Conservation (phyloP, 345 rosid species). For the Moricandia arvensis region DNA sequence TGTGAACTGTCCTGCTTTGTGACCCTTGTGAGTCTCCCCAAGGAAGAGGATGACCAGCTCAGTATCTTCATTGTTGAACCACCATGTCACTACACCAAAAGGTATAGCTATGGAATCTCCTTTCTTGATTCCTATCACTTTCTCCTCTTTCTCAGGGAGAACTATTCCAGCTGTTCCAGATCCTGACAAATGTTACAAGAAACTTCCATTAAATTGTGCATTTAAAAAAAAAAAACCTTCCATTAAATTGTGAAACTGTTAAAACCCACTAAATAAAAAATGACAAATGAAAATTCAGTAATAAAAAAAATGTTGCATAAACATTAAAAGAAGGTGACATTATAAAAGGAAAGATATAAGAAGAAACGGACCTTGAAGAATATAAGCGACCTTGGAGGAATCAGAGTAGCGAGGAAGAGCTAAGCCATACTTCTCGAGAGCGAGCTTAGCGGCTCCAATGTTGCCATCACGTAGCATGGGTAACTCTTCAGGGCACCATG, state of each 20-base stretch:
- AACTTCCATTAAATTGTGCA: neutral
- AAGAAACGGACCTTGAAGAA: conserved; percentile 65
- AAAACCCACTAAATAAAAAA: neutral
- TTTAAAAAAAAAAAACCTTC: too few species aligned
- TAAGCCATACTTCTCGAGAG: conserved; percentile 75
- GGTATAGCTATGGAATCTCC: conserved; percentile 93
- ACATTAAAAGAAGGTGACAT: neutral
- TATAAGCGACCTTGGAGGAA: conserved; percentile 85
- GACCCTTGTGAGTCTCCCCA: conserved; percentile 80
- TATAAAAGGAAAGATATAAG: neutral
- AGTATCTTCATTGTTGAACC: conserved; percentile 78
- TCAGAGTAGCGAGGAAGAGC: conserved; percentile 89
- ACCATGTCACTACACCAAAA: conserved; percentile 94
- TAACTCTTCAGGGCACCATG: conserved; percentile 79
- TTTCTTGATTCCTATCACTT: conserved; percentile 67
- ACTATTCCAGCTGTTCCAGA: conserved; percentile 81
- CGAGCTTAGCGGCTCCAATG: conserved; percentile 89
- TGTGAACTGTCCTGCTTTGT: conserved; percentile 73
- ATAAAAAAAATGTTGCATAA: neutral
- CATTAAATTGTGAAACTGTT: neutral
- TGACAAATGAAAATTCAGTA: too few species aligned
- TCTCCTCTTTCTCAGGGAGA: conserved; percentile 87
- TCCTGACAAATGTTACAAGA: conserved; percentile 42
- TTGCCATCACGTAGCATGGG: conserved; percentile 72
- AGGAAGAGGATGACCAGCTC: conserved; percentile 71